Base-by-base conservation (phyloP, 2,329 filamentous ascomycete species). In the Alternaria sp. region DNA sequence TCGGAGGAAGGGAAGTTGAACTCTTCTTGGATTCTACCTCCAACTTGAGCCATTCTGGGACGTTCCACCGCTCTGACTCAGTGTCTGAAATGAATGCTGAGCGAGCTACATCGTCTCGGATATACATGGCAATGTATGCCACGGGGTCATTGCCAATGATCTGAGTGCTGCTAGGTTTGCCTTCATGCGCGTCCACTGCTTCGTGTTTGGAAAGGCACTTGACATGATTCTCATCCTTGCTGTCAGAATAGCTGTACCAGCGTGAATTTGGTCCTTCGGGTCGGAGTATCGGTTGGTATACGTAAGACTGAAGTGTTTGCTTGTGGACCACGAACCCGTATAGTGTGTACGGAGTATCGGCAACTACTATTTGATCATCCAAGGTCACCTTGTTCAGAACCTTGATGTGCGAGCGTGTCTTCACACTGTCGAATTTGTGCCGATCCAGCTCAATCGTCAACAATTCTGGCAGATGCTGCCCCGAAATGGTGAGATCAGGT, bases 261-360 rank as follows among this genome's bases (percentile, higher is more conserved):
- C 81, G 83, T 8, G 82, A 81, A 9, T 81, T 82, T 6, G 83
- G 83, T 3, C 87, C 86, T 44, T 81, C 81, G 1, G 87, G 87
- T 30, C 87, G 82, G 48, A 89, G 74, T 34, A 88, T 83, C n/a
- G 85, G 83, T 65, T 87, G 86, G 75, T 88, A 89, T 38, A 84
- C 81, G 48, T 83, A 83, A 5, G 86, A 88, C 20, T 84, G 84
- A 16, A 88, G 82, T 43, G 82, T 82, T 26, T 86, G 87, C 61
- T 83, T 84, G 68, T 89, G 87, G 3, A 87, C 85, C 32, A 88
- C 78, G 63, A 88, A 85, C 3, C 86, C 86, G 63, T 87, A 89
- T 0, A 89, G 80, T 2, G 82, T 83, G 68, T 88, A 89, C 11
- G 79, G 71, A 12, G 77, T 78, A 8, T 71, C 78, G 26, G 79